Percentiles rank a stretch among this genome's conserved stretches.
phyloP scores from a whole-genome alignment of 139 green algal species.

The Mychonastes homosphaera region DNA sequence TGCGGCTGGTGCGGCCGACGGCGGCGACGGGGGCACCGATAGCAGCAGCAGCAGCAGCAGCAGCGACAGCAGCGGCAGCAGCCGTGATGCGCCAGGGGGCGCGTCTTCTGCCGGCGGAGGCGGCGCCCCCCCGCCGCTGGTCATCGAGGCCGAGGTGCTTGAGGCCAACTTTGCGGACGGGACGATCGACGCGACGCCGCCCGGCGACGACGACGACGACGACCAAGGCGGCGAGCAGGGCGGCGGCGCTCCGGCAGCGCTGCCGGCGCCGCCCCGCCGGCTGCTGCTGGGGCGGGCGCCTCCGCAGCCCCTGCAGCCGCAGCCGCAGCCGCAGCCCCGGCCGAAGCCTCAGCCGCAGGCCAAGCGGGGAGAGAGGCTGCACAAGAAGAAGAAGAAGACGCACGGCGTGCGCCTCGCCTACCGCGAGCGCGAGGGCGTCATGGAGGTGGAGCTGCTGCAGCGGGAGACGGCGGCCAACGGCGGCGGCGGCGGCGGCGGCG shows the following conservation, averaged over 20 bases:
- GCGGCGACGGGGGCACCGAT: constrained; percentile 12
- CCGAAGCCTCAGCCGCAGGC: background rate
- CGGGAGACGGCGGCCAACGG: background rate
- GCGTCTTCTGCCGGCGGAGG: no score
- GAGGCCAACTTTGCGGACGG: no score
- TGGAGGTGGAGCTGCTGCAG: constrained; percentile 2
- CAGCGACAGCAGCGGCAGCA: background rate
- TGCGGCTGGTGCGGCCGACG: constrained; percentile 9
- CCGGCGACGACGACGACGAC: no score
- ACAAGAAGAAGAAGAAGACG: background rate
- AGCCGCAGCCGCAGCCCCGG: background rate
- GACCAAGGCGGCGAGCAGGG: no score
- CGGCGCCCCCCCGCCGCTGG: no score
- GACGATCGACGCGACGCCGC: no score
- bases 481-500: no score
- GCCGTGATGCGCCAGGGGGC: background rate
- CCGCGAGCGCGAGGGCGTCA: background rate
- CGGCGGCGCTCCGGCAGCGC: no score
- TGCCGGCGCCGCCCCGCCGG: no score
- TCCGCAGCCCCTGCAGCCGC: background rate
- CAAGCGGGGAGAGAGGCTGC: background rate
- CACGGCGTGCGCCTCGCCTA: no score
- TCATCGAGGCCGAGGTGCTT: no score
- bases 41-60: constrained; percentile 5
- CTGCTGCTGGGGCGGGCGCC: no score